Evolutionary conservation across 108 stramenopile genomes (phyloP).

Genomic region (Cyclotella kingstonii): DNA sequence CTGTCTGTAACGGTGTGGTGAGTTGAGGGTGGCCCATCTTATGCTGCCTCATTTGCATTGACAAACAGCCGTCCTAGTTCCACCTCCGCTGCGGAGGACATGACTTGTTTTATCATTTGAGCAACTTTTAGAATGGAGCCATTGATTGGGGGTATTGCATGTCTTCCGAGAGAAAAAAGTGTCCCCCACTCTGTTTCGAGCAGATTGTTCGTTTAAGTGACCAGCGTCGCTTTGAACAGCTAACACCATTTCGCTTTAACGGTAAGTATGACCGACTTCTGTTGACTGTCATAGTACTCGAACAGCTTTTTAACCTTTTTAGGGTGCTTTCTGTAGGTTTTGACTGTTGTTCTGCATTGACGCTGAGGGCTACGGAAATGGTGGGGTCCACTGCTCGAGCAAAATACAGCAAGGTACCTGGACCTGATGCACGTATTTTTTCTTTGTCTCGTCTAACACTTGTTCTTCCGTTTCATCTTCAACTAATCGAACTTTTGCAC

Average conservation of each 20-base stretch:
- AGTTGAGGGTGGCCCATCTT: background rate
- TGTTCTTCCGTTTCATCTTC: too few species aligned
- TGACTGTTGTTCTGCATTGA: too few species aligned
- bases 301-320: background rate
- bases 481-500: background rate
- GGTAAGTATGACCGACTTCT: background rate
- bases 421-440: too few species aligned
- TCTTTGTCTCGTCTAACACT: too few species aligned
- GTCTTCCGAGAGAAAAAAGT: background rate
- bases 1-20: constrained; percentile 6
- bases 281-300: background rate
- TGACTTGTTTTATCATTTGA: background rate
- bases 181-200: background rate
- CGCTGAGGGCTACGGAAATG: too few species aligned
- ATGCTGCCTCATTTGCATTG: background rate
- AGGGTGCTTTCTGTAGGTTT: too few species aligned
- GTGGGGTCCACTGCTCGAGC: too few species aligned
- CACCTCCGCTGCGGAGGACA: background rate
- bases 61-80: background rate
- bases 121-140: background rate
- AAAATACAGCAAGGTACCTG: too few species aligned
- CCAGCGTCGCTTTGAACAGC: background rate
- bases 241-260: background rate
- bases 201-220: background rate
- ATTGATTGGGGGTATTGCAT: background rate